Percentiles rank a stretch among this genome's conserved stretches.
These are phyloP conservation scores for Nemania serpens DNA, from an alignment of 2,329 filamentous ascomycete species.

Conservation along the genomic window DNA sequence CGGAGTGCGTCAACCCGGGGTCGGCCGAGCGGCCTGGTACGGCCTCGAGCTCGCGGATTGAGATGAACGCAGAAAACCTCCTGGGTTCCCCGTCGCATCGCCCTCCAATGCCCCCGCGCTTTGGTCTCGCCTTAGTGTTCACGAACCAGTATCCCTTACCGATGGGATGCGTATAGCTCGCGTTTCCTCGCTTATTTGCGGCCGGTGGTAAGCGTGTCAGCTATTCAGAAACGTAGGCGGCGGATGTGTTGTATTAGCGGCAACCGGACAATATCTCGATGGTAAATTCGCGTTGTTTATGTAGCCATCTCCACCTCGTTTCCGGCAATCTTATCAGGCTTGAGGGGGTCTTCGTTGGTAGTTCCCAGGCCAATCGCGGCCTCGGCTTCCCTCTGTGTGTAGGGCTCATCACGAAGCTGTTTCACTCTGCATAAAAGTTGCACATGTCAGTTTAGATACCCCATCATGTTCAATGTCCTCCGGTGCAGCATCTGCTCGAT, in stretches of 20 bases:
- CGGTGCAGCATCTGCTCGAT: not conserved
- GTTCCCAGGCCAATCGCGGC: constrained; percentile 74
- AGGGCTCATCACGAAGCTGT: constrained; percentile 80
- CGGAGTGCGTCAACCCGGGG: constrained; percentile 45
- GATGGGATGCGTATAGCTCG: not conserved
- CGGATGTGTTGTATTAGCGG: constrained; percentile 1
- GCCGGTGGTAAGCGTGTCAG: not conserved
- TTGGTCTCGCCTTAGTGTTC: not conserved
- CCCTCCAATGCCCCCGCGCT: not conserved
- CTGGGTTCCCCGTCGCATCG: not conserved
- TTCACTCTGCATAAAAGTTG: constrained; percentile 68
- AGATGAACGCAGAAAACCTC: constrained; percentile 42
- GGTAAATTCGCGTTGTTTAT: constrained; percentile 25
- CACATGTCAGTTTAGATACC: constrained; percentile 32
- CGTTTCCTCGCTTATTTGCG: not conserved
- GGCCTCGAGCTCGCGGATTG: constrained; percentile 52
- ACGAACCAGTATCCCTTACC: not conserved
- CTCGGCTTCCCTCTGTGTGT: constrained; percentile 84
- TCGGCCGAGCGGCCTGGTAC: constrained; percentile 52
- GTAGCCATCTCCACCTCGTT: constrained; percentile 49
- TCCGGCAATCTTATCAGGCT: constrained; percentile 35
- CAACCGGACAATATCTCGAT: not conserved
- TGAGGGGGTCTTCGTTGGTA: constrained; percentile 60
- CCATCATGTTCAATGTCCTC: not conserved
- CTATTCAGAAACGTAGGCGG: not conserved